Evolutionary conservation across 164 flowering plant species (phyloP), one percentile per base, ranked within the genome.

Genomic region (Macadamia integrifolia): DNA sequence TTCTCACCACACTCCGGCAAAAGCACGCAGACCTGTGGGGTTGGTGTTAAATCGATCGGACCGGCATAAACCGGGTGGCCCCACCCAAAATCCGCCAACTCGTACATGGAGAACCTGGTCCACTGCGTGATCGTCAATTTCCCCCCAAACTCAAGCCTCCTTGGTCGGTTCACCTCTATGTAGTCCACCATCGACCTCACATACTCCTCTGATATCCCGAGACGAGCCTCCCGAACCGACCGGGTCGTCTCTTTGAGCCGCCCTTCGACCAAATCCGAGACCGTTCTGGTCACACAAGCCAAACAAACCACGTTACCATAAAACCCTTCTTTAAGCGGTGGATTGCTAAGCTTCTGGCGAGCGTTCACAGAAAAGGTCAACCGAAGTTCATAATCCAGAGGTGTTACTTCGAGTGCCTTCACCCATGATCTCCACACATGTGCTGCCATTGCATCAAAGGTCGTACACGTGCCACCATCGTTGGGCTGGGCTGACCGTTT

Each of bases 391-490:
- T 75, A 83, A 55, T 89, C 85, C 9, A 60, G 62, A 14, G 97
- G 97, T 42, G 72, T 79, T 1, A 93, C 90, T 57, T 86, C 79
- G 3, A 93, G 83, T 0, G 96, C 88, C 61, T 79, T 88, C 15
- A 88, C 94, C 94, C 93, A 88, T 42, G 90, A 85, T 57, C 85
- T 83, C 98, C 98, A 91, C 1, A 91, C 70, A 66, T 88, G 96
- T n/a, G 97, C 97, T 0, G 94, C 89, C 82, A 87, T 72, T 5
- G 94, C 88, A 52, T 93, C 98, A 60, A 93, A 92, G 1, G 80
- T 77, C 8, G 86, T 84, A 76, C 85, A 80, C 0, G 77, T 13
- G 3, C 70, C 46, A 12, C 50, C 66, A 1, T 76, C 76, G 3
- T 67, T 66, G 0, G 68, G 52, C 40, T 80, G 82, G 11, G 84